Conservation (phyloP, 768 basidiomycete genomes). For the Macrocybe gigantea region DNA sequence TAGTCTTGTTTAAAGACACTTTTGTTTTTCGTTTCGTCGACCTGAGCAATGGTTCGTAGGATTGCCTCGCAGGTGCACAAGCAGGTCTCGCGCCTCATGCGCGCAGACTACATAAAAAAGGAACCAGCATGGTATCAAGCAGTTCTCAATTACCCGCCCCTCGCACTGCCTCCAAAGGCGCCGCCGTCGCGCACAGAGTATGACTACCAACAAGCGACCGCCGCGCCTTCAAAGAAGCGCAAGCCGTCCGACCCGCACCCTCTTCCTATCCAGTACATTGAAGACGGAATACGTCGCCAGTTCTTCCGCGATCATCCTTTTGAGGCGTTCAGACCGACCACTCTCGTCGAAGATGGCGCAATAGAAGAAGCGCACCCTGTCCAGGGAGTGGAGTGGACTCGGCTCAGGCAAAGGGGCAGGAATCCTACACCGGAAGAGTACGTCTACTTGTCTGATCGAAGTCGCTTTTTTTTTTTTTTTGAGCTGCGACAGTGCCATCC, state of each 20-base stretch:
- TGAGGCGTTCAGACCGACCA: constrained; percentile 80
- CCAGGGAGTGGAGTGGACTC: constrained; percentile 63
- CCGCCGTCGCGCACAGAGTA: constrained; percentile 52
- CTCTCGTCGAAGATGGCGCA: constrained; percentile 64
- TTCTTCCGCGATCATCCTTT: constrained; percentile 98
- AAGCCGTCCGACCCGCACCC: constrained; percentile 35
- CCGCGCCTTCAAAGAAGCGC: constrained; percentile 26
- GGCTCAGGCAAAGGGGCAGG: constrained; percentile 72
- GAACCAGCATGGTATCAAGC: constrained; percentile 83
- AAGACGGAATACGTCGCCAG: constrained; percentile 81
- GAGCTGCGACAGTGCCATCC: constrained; percentile 52
- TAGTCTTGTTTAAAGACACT: too few relatives aligned
- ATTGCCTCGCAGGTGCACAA: constrained; percentile 87
- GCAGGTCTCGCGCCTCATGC: constrained; percentile 76
- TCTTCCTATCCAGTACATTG: constrained; percentile 64
- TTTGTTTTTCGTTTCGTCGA: neutral
- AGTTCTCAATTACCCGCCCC: constrained; percentile 83
- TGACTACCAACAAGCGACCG: constrained; percentile 30
- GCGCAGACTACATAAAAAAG: constrained; percentile 50
- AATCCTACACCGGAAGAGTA: constrained; percentile 92
- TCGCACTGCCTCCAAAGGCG: constrained; percentile 74
- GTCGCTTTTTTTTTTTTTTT: neutral
- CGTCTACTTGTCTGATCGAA: constrained; percentile 21
- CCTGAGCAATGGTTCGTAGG: constrained; percentile 58
- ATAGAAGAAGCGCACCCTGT: constrained; percentile 54